phyloP scores from a whole-genome alignment of 768 basidiomycete genomes.

The Hygrophorus pudorinus region DNA sequence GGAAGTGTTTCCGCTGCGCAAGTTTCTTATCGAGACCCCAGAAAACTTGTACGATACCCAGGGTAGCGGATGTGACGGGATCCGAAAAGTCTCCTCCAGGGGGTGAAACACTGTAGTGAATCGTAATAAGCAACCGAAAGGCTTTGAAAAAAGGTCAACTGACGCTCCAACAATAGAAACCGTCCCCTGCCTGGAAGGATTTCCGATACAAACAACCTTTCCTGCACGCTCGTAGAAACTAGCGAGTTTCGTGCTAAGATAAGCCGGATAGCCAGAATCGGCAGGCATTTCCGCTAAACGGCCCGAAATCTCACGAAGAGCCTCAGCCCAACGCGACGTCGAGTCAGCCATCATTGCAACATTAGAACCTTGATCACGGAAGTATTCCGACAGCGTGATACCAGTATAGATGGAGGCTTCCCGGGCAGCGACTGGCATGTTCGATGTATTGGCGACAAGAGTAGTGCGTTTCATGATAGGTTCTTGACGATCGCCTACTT shows the following conservation, averaged over 20 bases:
- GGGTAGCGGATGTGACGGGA: constrained; percentile 94
- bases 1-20: constrained; percentile 98
- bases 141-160: constrained; percentile 25
- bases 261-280: constrained; percentile 98
- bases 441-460: constrained; percentile 97
- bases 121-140: constrained; percentile 6
- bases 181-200: constrained; percentile 79
- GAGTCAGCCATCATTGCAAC: constrained; percentile 99
- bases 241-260: constrained; percentile 90
- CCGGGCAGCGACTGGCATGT: constrained; percentile 99
- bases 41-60: constrained; percentile 99
- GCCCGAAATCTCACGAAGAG: constrained; percentile 97
- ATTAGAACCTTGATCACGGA: constrained; percentile 97
- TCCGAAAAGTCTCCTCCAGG: constrained; percentile 99
- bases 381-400: constrained; percentile 97
- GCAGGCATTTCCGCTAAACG: constrained; percentile 99
- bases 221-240: constrained; percentile 99
- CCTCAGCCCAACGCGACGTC: constrained; percentile 98
- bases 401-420: constrained; percentile 99
- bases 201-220: constrained; percentile 88
- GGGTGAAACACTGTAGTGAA: constrained; percentile 74
- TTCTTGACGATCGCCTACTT: constrained; percentile 85
- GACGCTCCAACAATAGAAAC: constrained; percentile 99
- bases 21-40: constrained; percentile 99
- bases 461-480: constrained; percentile 99